Base-by-base conservation (phyloP, 2,329 filamentous ascomycete genomes). In the Lecanoromycetidae sp. region DNA sequence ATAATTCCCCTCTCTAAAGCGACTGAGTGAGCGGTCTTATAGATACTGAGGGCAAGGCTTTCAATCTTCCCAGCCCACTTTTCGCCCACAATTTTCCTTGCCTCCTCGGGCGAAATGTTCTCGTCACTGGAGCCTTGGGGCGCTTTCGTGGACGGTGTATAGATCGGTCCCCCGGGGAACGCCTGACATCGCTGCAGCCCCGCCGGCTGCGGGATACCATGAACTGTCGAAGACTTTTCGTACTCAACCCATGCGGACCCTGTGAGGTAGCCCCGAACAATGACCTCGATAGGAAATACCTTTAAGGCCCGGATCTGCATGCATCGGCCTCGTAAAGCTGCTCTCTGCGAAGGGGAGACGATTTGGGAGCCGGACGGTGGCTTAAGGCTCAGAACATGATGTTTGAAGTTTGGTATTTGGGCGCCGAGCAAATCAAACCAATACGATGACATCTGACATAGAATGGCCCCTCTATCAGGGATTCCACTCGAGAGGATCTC, bases 401-500 rank as follows among this genome's bases (percentile, higher is more conserved):
- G 81, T 54, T 70, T 68, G 13, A 84, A 69, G 4, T 64, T 61
- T 2, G 79, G 77, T 49, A 82, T 67, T 26, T 72, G 60, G 10
- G 66, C 61, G 34, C 68, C 63, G 48, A 84, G 74, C 56, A 79
- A 68, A 23, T 70, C 60, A 68, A 84, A 84, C 82, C 81, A 86
- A 65, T 79, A 74, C 38, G 71, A 69, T 20, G 79, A 81, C 60
- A 84, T 74, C 44, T 78, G 71, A 4, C 79, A 84, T 29, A 85
- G 71, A 36, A 85, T 69, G 34, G 73, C 66, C 52, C 81, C 81
- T 64, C 84, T 85, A 48, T 72, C 66, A 2, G 80, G 79, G 42
- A 85, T 73, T 8, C 80, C 79, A 66, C 90, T 94, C 58, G 76
- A 69, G 72, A 94, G 80, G 57, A 94, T 79, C 57, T 91, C 87